Evolutionary conservation across 2,329 filamentous ascomycete species (phyloP), one percentile per base, ranked within the genome.

Genomic region (Penicillium griseofulvum): DNA sequence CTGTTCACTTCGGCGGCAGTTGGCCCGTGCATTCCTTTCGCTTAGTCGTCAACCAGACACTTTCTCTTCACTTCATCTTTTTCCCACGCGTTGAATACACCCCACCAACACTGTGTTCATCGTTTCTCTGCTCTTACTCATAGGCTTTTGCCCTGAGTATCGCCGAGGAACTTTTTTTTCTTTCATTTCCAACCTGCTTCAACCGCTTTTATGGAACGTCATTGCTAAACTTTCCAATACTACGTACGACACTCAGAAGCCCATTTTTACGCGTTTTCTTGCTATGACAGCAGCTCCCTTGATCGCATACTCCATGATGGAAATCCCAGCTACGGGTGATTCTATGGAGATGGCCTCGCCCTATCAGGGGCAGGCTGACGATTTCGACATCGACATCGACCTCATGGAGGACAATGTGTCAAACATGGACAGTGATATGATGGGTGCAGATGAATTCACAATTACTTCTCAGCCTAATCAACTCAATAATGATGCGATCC

Each of bases 331-430:
- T 17, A 54, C 71, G 44, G 77, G 78, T 53, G 76, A 80, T 51
- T 74, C 65, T 44, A 76, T 76, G 72, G 74, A 76, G 57, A 72
- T 76, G 72, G 68, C 70, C 11, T 73, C 71, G 38, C 72, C 72
- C 31, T 73, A 73, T 39, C 66, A 74, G 29, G 71, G 70, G 4
- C 70, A 73, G 51, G 75, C 76, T 47, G 81, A 83, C 62, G 78
- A 77, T 75, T 86, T 65, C 75, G 81, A 64, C 76, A 83, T 87
- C 57, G 84, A 87, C 61, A 76, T 87, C 57, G 83, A 85, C 61
- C 68, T 80, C 56, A 72, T 76, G 64, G 69, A 86, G 56, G 81
- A 85, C 61, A 80, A 85, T 60, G 76, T 78, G 55, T 83, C 84
- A 50, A 75, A 83, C 46, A 79, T 83, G 62, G 85, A 87, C 61